Conservation (phyloP, 805 yeast genomes). For the Wickerhamiella lipophila region DNA sequence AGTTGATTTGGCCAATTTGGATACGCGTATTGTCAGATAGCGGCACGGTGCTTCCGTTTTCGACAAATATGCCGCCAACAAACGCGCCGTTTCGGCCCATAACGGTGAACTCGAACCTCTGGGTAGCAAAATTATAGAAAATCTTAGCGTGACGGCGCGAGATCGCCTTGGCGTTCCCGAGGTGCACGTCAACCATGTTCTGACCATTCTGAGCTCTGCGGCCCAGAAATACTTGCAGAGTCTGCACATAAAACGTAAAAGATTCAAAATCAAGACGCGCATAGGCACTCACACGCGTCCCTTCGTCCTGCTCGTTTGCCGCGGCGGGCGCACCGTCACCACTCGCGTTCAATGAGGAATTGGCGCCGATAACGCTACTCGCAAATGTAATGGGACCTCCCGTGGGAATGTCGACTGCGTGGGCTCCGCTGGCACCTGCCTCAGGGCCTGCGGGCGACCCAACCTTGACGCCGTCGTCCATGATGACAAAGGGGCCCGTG, state of each 20-base stretch:
- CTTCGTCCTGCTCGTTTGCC: conserved; percentile 14
- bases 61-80: conserved; percentile 82
- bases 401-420: background rate
- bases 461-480: conserved; percentile 12
- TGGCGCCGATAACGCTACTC: conserved; percentile 7
- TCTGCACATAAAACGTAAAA: conserved; percentile 91
- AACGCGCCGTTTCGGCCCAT: conserved; percentile 95
- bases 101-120: conserved; percentile 80
- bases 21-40: conserved; percentile 57
- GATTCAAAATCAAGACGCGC: conserved; percentile 71
- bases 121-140: conserved; percentile 92
- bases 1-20: conserved; percentile 87
- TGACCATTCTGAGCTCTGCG: conserved; percentile 62
- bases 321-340: background rate
- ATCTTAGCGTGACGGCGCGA: conserved; percentile 91
- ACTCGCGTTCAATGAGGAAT: background rate
- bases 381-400: conserved; percentile 12
- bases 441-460: conserved; percentile 10
- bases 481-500: conserved; percentile 9
- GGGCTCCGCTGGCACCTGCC: conserved; percentile 1
- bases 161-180: conserved; percentile 85
- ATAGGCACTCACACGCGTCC: conserved; percentile 32
- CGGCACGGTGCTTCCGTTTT: conserved; percentile 84
- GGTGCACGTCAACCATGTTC: conserved; percentile 56
- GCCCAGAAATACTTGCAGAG: conserved; percentile 88